These are phyloP conservation scores for Leccinum ambiguum DNA, from an alignment of 1,284 basidiomycete species.

Conservation along the genomic window DNA sequence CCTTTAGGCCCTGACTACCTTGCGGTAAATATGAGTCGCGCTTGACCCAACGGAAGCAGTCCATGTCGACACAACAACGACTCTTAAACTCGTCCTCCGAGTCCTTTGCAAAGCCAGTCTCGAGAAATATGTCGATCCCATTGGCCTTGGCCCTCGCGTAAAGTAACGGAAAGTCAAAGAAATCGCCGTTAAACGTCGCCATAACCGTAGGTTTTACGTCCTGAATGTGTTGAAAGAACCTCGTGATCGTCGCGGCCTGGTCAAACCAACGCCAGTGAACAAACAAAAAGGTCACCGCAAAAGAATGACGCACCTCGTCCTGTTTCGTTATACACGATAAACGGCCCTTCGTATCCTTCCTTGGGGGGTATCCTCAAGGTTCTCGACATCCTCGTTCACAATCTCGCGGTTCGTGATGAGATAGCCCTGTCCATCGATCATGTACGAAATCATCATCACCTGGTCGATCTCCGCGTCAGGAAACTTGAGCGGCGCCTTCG, in stretches of 20 bases:
- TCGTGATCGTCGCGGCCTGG: constrained; percentile 74
- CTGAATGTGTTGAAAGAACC: constrained; percentile 94
- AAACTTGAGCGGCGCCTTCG: constrained; percentile 98
- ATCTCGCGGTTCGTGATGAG: constrained; percentile 98
- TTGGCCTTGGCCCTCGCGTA: constrained; percentile 84
- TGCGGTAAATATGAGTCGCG: constrained; percentile 99
- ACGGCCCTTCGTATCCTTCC: constrained; percentile 97
- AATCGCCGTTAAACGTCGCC: constrained; percentile 99
- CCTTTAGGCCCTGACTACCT: constrained; percentile 97
- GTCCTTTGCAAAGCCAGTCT: constrained; percentile 93
- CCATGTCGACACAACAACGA: constrained; percentile 95
- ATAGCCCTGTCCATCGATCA: constrained; percentile 96
- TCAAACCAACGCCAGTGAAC: constrained; percentile 4
- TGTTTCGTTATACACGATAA: constrained; percentile 93
- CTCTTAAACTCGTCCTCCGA: constrained; percentile 96
- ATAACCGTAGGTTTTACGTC: constrained; percentile 95
- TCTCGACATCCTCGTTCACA: constrained; percentile 95
- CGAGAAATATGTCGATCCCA: constrained; percentile 95
- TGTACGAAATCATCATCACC: constrained; percentile 99
- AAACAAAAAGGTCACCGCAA: neutral
- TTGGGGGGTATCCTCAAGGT: constrained; percentile 99
- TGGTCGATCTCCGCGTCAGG: constrained; percentile 96
- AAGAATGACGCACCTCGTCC: constrained; percentile 67
- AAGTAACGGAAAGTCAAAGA: constrained; percentile 99
- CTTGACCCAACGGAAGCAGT: constrained; percentile 99